phyloP scores from a whole-genome alignment of 768 basidiomycete genomes.

The Boletellus ananiceps region DNA sequence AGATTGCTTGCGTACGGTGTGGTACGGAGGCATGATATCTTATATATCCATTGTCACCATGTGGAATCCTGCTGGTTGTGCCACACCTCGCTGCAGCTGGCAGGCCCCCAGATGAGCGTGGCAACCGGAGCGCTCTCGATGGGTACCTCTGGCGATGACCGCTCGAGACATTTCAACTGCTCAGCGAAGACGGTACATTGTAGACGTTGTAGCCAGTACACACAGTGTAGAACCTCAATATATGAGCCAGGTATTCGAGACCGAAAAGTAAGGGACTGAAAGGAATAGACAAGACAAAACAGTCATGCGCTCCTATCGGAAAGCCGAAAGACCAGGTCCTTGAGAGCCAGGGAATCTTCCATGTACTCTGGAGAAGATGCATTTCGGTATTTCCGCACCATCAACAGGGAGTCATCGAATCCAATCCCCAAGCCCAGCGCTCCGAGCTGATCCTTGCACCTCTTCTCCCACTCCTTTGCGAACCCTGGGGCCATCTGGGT shows the following conservation, averaged over 20 bases:
- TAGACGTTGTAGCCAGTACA: not conserved
- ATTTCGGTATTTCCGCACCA: conserved; percentile 16
- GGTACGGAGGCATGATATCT: not conserved
- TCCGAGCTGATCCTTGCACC: conserved; percentile 17
- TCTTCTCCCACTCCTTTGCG: conserved; percentile 14
- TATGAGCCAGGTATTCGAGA: not conserved
- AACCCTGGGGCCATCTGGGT: conserved; percentile 21
- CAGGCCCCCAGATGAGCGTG: not conserved
- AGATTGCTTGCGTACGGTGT: not conserved
- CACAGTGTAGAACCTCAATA: not conserved
- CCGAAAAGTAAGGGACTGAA: not conserved
- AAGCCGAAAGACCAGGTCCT: conserved; percentile 13
- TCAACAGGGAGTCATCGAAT: conserved; percentile 4
- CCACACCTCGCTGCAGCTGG: not conserved
- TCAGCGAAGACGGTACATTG: not conserved
- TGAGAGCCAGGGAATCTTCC: conserved; percentile 20
- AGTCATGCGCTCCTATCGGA: conserved; percentile 4
- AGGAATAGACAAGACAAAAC: not conserved
- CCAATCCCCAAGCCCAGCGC: conserved; percentile 7
- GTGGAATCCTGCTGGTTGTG: conserved; percentile 17
- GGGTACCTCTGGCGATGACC: not conserved
- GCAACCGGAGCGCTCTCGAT: not conserved
- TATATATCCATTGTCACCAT: conserved; percentile 7
- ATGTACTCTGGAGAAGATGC: conserved; percentile 14
- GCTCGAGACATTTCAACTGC: not conserved